Evolutionary conservation across 2,329 filamentous ascomycete genomes (phyloP).

Genomic region (Pestalotiopsis sp.): DNA sequence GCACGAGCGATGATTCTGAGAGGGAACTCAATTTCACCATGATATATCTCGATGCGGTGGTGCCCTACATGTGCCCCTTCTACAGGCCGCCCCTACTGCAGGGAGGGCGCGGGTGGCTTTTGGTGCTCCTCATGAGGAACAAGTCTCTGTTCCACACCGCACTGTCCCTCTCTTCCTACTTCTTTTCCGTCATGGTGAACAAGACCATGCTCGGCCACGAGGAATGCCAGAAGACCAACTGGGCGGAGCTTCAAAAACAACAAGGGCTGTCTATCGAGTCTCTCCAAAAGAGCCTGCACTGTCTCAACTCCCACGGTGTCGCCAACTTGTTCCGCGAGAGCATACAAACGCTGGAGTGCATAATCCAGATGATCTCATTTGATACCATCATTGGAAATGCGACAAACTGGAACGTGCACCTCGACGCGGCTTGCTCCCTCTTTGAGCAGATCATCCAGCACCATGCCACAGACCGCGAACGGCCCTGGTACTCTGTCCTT

Average conservation of each 20-base stretch:
- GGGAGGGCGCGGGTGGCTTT: slow-evolving; percentile 63
- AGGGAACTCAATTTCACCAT: slow-evolving; percentile 44
- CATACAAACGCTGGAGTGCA: slow-evolving; percentile 49
- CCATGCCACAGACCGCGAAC: slow-evolving; percentile 17
- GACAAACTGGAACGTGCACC: slow-evolving; percentile 53
- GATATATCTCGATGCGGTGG: slow-evolving; percentile 64
- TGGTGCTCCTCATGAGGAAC: slow-evolving; percentile 59
- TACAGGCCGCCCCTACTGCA: slow-evolving; percentile 58
- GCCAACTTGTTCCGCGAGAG: slow-evolving; percentile 33
- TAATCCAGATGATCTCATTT: slow-evolving; percentile 57
- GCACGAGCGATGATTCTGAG: slow-evolving; percentile 16
- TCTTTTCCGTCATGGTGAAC: slow-evolving; percentile 50
- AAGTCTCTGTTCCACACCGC: slow-evolving; percentile 60
- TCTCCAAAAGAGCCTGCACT: slow-evolving; percentile 44
- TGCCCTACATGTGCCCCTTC: slow-evolving; percentile 66
- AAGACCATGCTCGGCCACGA: slow-evolving; percentile 34
- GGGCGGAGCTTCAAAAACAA: slow-evolving; percentile 43
- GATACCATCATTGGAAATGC: slow-evolving; percentile 49
- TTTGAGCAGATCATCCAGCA: slow-evolving; percentile 47
- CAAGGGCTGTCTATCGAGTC: slow-evolving; percentile 46
- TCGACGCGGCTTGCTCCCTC: slow-evolving; percentile 50
- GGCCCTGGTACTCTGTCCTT: slow-evolving; percentile 39
- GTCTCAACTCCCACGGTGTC: slow-evolving; percentile 31
- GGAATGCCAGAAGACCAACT: slow-evolving; percentile 37
- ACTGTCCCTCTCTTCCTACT: slow-evolving; percentile 59